Percentiles rank a stretch among this genome's conserved stretches.
Conservation (phyloP, 257 asterid species). For the Solanum appendiculatum region DNA sequence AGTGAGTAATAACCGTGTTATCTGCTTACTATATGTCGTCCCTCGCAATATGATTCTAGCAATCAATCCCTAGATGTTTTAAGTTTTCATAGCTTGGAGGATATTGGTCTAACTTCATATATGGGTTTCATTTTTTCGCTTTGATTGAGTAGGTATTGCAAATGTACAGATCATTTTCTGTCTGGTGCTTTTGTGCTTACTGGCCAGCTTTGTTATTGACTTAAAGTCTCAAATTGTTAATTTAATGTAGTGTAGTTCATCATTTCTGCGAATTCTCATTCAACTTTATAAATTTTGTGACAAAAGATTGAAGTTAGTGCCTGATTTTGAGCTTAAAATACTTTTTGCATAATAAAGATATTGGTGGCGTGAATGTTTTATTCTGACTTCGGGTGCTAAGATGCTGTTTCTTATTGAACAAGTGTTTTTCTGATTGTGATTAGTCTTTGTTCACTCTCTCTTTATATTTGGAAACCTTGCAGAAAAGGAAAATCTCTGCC, state of each 20-base stretch:
- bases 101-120: not conserved
- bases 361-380: conserved; percentile 31
- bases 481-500: conserved; percentile 39
- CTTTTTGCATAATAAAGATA: not conserved
- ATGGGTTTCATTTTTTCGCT: not conserved
- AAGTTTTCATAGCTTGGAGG: not conserved
- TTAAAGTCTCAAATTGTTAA: not conserved
- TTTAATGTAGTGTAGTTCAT: not conserved
- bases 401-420: not conserved
- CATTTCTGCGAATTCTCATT: not conserved
- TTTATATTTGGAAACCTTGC: not conserved
- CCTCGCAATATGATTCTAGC: not conserved
- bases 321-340: not conserved
- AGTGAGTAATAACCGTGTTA: not conserved
- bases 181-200: not conserved
- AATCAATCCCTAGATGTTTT: not conserved
- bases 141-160: not conserved
- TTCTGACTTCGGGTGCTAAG: conserved; percentile 18
- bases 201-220: not conserved
- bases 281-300: not conserved
- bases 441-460: not conserved
- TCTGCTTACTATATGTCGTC: not conserved
- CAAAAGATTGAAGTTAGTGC: not conserved
- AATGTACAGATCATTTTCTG: not conserved
- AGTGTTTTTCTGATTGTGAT: not conserved